Conservation (phyloP, 305 asterid species). For the Fraxinus velutina region DNA sequence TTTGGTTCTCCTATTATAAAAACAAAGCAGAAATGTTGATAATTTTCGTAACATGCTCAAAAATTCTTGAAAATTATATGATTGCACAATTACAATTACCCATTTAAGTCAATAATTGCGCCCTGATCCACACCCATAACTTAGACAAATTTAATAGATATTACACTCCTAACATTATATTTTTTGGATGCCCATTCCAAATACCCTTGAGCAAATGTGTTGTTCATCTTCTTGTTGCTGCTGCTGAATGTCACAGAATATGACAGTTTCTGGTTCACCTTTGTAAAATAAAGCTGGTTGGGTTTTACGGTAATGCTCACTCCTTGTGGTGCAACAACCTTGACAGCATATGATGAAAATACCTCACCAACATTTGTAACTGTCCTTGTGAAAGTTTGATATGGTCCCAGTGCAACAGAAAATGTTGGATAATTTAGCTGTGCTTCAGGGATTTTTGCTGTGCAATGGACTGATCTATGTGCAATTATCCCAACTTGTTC, state of each 20-base stretch:
- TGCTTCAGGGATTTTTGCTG: constrained; percentile 25
- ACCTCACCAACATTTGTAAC: constrained; percentile 53
- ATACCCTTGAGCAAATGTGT: constrained; percentile 27
- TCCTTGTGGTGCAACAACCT: constrained; percentile 26
- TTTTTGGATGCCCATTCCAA: constrained; percentile 30
- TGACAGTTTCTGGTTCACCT: constrained; percentile 27
- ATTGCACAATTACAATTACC: neutral
- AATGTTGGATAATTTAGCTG: constrained; percentile 46
- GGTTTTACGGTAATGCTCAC: constrained; percentile 30
- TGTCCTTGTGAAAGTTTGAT: constrained; percentile 35
- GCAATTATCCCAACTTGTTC: constrained; percentile 29
- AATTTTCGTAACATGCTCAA: neutral
- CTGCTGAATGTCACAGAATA: constrained; percentile 34
- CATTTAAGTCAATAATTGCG: neutral
- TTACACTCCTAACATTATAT: constrained; percentile 26
- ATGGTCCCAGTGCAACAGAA: constrained; percentile 27
- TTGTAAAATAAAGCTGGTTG: constrained; percentile 21
- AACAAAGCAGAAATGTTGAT: neutral
- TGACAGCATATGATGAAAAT: constrained; percentile 25
- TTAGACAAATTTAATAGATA: constrained; percentile 24
- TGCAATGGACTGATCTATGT: constrained; percentile 28
- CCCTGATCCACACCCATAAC: neutral
- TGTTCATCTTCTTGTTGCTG: neutral
- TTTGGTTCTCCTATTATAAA: neutral
- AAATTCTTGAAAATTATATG: neutral